These are phyloP conservation scores for Stagonosporopsis cucurbitacearum DNA, from an alignment of 2,329 filamentous ascomycete species.

Conservation along the genomic window DNA sequence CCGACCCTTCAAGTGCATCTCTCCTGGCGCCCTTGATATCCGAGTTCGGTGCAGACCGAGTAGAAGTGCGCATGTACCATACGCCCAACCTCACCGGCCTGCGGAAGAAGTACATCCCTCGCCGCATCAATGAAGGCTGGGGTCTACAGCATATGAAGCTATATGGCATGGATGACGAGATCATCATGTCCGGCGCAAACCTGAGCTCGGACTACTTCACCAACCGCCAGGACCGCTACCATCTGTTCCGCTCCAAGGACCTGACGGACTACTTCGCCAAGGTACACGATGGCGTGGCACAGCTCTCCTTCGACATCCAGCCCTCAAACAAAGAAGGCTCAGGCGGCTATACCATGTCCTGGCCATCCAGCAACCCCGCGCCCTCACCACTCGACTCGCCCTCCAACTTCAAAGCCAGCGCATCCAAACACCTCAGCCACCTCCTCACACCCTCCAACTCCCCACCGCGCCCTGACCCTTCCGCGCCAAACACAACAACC, in stretches of 20 bases:
- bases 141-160: constrained; percentile 99
- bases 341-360: constrained; percentile 65
- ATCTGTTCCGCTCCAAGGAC: constrained; percentile 80
- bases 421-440: constrained; percentile 70
- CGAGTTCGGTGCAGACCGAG: constrained; percentile 82
- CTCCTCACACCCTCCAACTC: constrained; percentile 65
- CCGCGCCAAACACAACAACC: constrained; percentile 55
- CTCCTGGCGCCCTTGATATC: constrained; percentile 81
- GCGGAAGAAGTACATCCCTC: constrained; percentile 82
- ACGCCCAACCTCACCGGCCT: constrained; percentile 92
- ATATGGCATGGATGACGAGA: constrained; percentile 93
- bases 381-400: constrained; percentile 77
- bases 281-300: constrained; percentile 78
- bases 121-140: constrained; percentile 96
- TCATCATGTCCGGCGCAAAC: constrained; percentile 90
- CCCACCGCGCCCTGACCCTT: constrained; percentile 24
- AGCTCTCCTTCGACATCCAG: constrained; percentile 79
- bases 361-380: constrained; percentile 76
- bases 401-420: constrained; percentile 70
- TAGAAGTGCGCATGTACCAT: constrained; percentile 97
- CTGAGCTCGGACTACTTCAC: constrained; percentile 94
- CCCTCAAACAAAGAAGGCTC: constrained; percentile 61
- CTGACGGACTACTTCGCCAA: constrained; percentile 82
- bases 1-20: constrained; percentile 84
- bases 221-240: constrained; percentile 92